Base-by-base conservation (phyloP, 768 basidiomycete genomes). In the Panaeolus papilionaceus region DNA sequence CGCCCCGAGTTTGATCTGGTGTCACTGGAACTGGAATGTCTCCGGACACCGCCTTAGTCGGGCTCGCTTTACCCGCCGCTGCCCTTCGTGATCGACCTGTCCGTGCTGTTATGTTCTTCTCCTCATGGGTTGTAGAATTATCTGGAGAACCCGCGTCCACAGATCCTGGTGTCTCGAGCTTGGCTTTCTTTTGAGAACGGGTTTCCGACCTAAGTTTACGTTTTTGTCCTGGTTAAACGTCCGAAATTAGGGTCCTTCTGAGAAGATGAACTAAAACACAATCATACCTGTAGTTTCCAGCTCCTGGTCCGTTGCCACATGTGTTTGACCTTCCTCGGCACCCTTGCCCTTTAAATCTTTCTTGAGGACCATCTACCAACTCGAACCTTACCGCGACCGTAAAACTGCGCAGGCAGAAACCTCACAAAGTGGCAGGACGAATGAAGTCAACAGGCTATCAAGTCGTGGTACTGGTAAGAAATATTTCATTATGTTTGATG, bases 381-480 rank as follows among this genome's bases (percentile, higher is more conserved):
- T 16, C 9, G 11, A 37, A 14, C 54, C 54, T 44, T 44, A 44
- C 42, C 42, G 42, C 42, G 16, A 49, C 20, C 47, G n/a, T 49
- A 23, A 12, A 2, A 49, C 20, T 20, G 47, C 5, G 47, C 47
- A 8, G 4, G 47, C 20, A 23, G 20, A 8, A 49, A 49, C 47
- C 20, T 20, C 47, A 49, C 20, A 18, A 23, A 49, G 47, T 49
- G 47, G 47, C 23, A 23, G 20, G 47, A 49, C 11, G 23, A 12
- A 49, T 26, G 47, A 58, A 28, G 28, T 16, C 11, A 20, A 33
- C 54, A 58, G 11, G 54, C 54, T 58, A 58, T 28, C 10, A 58
- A 28, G 54, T 58, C 54, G 54, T 58, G 54, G 54, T 58, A 33
- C 33, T 58, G 10, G 54, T 37, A 58, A 58, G 54, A 33, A 58